Base-by-base conservation (phyloP, 805 yeast genomes). In the Cyberlindnera saturnus region DNA sequence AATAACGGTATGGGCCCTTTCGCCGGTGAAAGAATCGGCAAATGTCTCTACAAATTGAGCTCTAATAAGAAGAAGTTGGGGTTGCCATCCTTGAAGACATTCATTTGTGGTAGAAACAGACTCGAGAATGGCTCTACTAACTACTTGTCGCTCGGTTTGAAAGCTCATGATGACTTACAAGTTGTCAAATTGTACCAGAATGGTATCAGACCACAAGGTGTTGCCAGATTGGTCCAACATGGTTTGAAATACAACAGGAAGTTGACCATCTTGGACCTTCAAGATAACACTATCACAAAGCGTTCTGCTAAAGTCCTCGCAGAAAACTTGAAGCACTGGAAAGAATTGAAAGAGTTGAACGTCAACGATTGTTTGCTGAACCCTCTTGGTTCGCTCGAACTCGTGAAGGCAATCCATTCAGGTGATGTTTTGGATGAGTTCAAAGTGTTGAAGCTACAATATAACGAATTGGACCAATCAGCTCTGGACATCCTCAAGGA, bases 1-100 rank as follows among this genome's bases (percentile, higher is more conserved):
- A 93, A 93, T 67, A 93, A 93, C 63, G 99, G 99, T 43, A 83
- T 93, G 80, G 99, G 99, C 31, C 99, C 99, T 20, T 85, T 85
- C 62, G 96, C 98, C 1, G 99, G 99, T 56, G 83, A 91, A 44
- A 78, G 96, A 62, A 86, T 93, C 48, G 99, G 97, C 47, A 79
- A 80, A 55, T 86, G 96, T 4, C 75, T 93, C 38, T 86, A 71
- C 66, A 73, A 75, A 53, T 74, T 91, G 50, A 79, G 93, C 17
- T 63, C 62, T 40, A 82, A 81, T 44, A 89, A 89, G 65, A 62
- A 69, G 50, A 63, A 63, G 39, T 61, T 63, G n/a, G 55, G 60
- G 28, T 65, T 67, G 34, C 69, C 74, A 18, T 66, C 76, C 42
- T 74, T 89, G 59, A 81, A 83, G 56, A 87, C 97, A 1, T 91